A percentile compares a stretch with the other conserved stretches of the same genome.
Evolutionary conservation across 441 rosid genomes (phyloP).

Genomic region (Populus tomentosa): DNA sequence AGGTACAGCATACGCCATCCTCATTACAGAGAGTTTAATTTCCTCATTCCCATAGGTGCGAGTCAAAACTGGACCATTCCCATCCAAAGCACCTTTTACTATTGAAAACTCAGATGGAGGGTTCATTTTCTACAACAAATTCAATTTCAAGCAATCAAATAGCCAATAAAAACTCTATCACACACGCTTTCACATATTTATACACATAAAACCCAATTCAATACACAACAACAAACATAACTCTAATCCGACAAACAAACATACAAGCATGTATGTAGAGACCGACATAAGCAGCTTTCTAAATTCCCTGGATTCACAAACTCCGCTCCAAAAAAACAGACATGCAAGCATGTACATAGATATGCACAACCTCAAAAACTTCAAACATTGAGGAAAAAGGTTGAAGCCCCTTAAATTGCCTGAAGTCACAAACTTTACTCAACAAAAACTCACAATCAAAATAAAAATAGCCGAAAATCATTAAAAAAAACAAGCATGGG

Average conservation of each 20-base stretch:
- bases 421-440: too few relatives aligned
- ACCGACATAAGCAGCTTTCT: background rate
- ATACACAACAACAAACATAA: background rate
- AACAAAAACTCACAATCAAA: too few relatives aligned
- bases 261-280: background rate
- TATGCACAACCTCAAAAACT: too few relatives aligned
- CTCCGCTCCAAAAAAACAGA: too few relatives aligned
- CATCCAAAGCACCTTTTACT: slow-evolving; percentile 65
- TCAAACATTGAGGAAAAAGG: too few relatives aligned
- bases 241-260: background rate
- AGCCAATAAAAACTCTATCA: background rate
- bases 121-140: slow-evolving; percentile 54
- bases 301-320: too few relatives aligned
- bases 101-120: slow-evolving; percentile 69
- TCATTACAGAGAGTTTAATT: slow-evolving; percentile 59
- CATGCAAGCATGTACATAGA: too few relatives aligned
- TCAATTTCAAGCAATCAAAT: too few relatives aligned
- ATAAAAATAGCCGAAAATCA: too few relatives aligned
- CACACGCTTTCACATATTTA: background rate
- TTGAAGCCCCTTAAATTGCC: too few relatives aligned
- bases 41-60: slow-evolving; percentile 61
- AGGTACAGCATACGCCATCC: slow-evolving; percentile 41
- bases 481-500: background rate
- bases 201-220: background rate
- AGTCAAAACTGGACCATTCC: slow-evolving; percentile 61